phyloP scores from a whole-genome alignment of 176 grass and related monocot genomes.

The Phoenix dactylifera region DNA sequence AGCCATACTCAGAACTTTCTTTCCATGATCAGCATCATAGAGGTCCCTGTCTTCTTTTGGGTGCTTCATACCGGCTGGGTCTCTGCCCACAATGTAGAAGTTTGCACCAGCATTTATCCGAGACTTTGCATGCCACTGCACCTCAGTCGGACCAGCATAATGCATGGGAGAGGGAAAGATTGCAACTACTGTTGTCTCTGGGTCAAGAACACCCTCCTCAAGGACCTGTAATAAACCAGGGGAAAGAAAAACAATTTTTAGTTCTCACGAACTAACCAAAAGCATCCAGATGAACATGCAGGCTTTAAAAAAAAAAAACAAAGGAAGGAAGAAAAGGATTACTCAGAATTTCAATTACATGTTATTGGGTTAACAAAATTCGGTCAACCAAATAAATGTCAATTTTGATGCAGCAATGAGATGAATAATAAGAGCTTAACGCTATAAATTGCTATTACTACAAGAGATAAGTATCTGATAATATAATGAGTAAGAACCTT shows the following conservation, averaged over 20 bases:
- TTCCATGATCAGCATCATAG: slow-evolving; percentile 96
- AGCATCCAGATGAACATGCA: too few relatives aligned
- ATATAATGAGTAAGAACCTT: slow-evolving; percentile 40
- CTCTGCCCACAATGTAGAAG: slow-evolving; percentile 98
- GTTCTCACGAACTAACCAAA: too few relatives aligned
- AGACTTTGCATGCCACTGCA: slow-evolving; percentile 98
- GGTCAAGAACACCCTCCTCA: slow-evolving; percentile 93
- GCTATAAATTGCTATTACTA: neutral
- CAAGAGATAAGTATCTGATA: neutral
- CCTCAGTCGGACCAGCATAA: slow-evolving; percentile 93
- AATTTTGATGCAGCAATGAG: too few relatives aligned
- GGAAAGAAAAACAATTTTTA: too few relatives aligned
- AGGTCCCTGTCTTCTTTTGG: slow-evolving; percentile 75
- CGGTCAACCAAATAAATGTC: too few relatives aligned
- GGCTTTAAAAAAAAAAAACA: too few relatives aligned
- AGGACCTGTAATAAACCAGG: slow-evolving; percentile 45
- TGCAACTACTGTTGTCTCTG: slow-evolving; percentile 88
- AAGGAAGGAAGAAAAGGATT: too few relatives aligned
- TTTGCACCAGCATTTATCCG: slow-evolving; percentile 96
- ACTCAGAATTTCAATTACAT: too few relatives aligned
- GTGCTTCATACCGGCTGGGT: slow-evolving; percentile 91
- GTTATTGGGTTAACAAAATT: too few relatives aligned
- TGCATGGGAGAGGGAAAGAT: slow-evolving; percentile 99
- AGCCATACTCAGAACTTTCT: slow-evolving; percentile 93
- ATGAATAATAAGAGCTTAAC: too few relatives aligned